phyloP scores from a whole-genome alignment of 1,284 basidiomycete genomes.

The Termitomyces sp. region DNA sequence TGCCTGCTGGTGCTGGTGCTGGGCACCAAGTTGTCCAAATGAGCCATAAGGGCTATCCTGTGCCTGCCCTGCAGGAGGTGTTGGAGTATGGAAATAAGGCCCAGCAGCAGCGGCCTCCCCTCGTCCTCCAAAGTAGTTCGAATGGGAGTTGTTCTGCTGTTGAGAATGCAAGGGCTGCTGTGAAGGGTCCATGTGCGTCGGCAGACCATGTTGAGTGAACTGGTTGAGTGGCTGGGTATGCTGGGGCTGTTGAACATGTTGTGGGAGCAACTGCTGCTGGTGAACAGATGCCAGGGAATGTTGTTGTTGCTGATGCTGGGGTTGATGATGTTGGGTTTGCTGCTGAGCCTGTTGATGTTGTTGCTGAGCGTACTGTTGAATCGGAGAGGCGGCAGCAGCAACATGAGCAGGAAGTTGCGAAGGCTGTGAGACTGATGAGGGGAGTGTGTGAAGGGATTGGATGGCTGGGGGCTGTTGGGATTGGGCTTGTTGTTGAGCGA shows the following conservation, averaged over 20 bases:
- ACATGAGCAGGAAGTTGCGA: slow-evolving; percentile 23
- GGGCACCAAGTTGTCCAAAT: slow-evolving; percentile 55
- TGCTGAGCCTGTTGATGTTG: slow-evolving; percentile 38
- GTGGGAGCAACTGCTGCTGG: slow-evolving; percentile 26
- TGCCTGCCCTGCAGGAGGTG: slow-evolving; percentile 60
- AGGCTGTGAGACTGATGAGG: slow-evolving; percentile 36
- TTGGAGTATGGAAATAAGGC: slow-evolving; percentile 71
- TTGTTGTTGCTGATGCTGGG: slow-evolving; percentile 24
- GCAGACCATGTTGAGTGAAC: slow-evolving; percentile 58
- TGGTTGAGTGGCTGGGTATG: slow-evolving; percentile 48
- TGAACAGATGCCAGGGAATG: slow-evolving; percentile 18
- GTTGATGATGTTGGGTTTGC: slow-evolving; percentile 22
- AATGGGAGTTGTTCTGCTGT: slow-evolving; percentile 36
- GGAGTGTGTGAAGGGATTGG: slow-evolving; percentile 32
- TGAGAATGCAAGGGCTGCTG: slow-evolving; percentile 43
- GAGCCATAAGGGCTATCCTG: slow-evolving; percentile 63
- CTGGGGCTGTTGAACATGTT: slow-evolving; percentile 27
- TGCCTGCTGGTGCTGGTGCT: slow-evolving; percentile 39
- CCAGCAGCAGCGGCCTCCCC: slow-evolving; percentile 40
- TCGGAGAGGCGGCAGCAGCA: slow-evolving; percentile 27
- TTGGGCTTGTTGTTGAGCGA: slow-evolving; percentile 39
- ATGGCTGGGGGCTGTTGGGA: slow-evolving; percentile 33
- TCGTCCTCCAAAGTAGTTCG: slow-evolving; percentile 58
- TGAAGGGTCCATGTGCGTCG: slow-evolving; percentile 55
- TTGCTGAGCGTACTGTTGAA: slow-evolving; percentile 36